Conservation (phyloP, 208 protist species). For the Acanthamoeba comandoni region DNA sequence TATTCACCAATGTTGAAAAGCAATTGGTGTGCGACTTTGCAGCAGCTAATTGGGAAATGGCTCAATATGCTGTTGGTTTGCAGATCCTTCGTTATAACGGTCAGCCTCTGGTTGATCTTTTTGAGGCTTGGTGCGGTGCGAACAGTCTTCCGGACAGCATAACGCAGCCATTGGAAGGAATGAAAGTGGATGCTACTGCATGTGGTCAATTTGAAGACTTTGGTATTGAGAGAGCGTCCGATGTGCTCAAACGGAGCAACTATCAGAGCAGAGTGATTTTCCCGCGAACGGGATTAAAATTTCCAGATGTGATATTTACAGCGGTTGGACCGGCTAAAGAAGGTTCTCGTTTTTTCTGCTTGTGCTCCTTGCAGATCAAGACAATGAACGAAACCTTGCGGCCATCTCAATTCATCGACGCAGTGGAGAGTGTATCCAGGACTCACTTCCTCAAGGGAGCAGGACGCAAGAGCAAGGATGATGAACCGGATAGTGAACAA, state of each 20-base stretch:
- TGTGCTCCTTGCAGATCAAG: conserved; percentile 14
- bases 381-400: neutral
- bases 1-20: conserved; percentile 2
- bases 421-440: neutral
- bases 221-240: neutral
- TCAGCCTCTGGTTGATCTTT: neutral
- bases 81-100: neutral
- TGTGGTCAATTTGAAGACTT: neutral
- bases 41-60: neutral
- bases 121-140: neutral
- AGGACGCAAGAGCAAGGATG: too few species aligned
- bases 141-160: conserved; percentile 5
- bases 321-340: neutral
- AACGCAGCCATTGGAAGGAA: neutral
- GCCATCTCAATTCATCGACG: neutral
- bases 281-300: neutral
- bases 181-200: neutral
- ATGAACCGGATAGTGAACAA: conserved; percentile 10
- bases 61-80: conserved; percentile 7
- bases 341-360: too few species aligned
- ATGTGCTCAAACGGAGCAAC: neutral
- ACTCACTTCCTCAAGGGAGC: neutral
- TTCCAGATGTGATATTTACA: neutral
- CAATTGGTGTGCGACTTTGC: neutral
- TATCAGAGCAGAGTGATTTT: conserved; percentile 6